Conservation (phyloP, 352 stramenopile species). For the Pythium oligandrum region DNA sequence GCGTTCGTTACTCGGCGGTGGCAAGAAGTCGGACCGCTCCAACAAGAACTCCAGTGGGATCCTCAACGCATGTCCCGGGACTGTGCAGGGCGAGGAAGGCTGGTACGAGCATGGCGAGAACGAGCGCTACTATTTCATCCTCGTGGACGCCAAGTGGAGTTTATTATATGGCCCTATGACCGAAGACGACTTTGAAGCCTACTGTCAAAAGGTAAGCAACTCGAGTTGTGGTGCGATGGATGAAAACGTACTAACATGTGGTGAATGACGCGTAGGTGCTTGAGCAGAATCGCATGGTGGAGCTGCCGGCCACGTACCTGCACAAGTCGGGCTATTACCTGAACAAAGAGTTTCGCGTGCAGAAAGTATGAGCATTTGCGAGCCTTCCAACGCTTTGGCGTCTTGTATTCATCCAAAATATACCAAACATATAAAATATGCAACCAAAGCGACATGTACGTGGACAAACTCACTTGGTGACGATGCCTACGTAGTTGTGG, state of each 20-base stretch:
- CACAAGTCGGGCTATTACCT: conserved; percentile 80
- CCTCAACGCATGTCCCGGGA: conserved; percentile 73
- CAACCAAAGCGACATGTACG: too few relatives aligned
- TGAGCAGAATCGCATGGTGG: conserved; percentile 57
- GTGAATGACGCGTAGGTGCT: conserved; percentile 38
- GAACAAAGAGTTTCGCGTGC: conserved; percentile 58
- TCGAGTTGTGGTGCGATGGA: not conserved
- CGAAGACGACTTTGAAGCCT: conserved; percentile 78
- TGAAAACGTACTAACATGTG: not conserved
- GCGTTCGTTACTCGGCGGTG: conserved; percentile 66
- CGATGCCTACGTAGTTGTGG: too few relatives aligned
- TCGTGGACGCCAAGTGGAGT: conserved; percentile 81
- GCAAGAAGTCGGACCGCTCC: conserved; percentile 60
- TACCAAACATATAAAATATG: too few relatives aligned
- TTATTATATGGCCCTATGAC: conserved; percentile 82
- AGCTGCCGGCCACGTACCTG: conserved; percentile 73
- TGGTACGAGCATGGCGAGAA: conserved; percentile 88
- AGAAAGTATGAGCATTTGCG: conserved; percentile 39
- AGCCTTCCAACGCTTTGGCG: not conserved
- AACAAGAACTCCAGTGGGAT: conserved; percentile 73
- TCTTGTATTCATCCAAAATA: too few relatives aligned
- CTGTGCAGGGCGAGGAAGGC: conserved; percentile 77
- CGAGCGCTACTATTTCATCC: conserved; percentile 84
- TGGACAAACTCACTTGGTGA: too few relatives aligned
- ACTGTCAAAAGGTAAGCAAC: conserved; percentile 59